Conservation (phyloP, 164 flowering plant genomes). For the Taxillus chinensis region DNA sequence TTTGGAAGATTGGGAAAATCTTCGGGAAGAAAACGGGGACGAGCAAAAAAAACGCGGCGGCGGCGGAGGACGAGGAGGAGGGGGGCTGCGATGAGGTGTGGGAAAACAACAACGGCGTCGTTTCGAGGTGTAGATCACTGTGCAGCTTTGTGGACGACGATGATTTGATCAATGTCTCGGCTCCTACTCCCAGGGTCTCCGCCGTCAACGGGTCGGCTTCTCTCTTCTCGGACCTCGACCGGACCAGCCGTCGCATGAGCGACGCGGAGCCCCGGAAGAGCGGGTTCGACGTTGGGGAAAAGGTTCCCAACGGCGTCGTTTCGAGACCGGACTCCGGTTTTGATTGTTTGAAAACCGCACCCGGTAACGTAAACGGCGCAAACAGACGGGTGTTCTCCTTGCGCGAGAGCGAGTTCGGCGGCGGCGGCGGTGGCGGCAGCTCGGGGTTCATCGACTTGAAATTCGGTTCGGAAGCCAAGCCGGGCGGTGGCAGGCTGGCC, state of each 20-base stretch:
- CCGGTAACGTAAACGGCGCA: slow-evolving; percentile 5
- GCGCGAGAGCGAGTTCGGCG: slow-evolving; percentile 29
- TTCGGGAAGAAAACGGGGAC: slow-evolving; percentile 44
- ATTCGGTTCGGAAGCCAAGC: slow-evolving; percentile 20
- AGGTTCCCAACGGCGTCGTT: not conserved
- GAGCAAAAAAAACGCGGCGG: slow-evolving; percentile 21
- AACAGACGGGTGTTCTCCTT: slow-evolving; percentile 22
- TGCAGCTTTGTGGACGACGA: slow-evolving; percentile 44
- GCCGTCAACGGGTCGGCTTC: slow-evolving; percentile 16
- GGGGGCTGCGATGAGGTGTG: slow-evolving; percentile 20
- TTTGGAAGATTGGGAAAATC: slow-evolving; percentile 45
- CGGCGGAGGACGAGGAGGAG: not conserved
- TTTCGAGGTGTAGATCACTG: slow-evolving; percentile 43
- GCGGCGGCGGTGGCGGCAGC: slow-evolving; percentile 22
- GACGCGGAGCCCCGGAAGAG: not conserved
- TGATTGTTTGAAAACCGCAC: not conserved
- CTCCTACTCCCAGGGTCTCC: slow-evolving; percentile 25
- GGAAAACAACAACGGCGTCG: slow-evolving; percentile 35
- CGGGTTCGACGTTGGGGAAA: slow-evolving; percentile 17
- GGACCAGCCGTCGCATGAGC: no score
- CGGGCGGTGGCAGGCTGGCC: not conserved
- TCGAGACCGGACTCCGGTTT: slow-evolving; percentile 2
- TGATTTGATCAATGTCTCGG: not conserved
- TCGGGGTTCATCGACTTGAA: slow-evolving; percentile 59
- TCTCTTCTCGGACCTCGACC: no score